Evolutionary conservation across 2,329 filamentous ascomycete species (phyloP).

Genomic region (Pseudogymnoascus sp.): DNA sequence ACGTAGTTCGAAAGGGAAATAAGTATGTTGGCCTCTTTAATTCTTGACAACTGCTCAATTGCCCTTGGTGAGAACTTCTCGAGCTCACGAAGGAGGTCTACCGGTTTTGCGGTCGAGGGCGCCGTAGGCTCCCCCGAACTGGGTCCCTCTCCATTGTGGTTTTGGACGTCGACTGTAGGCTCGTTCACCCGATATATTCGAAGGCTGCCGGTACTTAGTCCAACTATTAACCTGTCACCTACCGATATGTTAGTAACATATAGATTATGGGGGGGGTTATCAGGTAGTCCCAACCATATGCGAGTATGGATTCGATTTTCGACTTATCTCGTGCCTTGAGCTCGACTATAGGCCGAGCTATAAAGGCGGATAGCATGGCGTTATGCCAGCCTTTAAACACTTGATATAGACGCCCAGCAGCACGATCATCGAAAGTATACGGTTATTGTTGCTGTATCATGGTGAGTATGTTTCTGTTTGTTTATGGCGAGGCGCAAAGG

Average conservation of each 20-base stretch:
- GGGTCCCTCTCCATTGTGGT: slow-evolving; percentile 32
- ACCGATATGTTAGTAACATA: neutral
- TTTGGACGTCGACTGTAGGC: slow-evolving; percentile 33
- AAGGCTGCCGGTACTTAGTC: slow-evolving; percentile 80
- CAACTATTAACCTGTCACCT: slow-evolving; percentile 88
- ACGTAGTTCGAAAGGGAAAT: slow-evolving; percentile 86
- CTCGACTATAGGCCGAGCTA: slow-evolving; percentile 92
- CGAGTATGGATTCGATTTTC: slow-evolving; percentile 91
- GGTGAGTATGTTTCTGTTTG: neutral
- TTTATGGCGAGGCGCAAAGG: neutral
- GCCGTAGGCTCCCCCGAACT: slow-evolving; percentile 22
- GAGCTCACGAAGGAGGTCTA: slow-evolving; percentile 81
- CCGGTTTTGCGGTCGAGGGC: slow-evolving; percentile 44
- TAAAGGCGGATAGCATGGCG: slow-evolving; percentile 95
- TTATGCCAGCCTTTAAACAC: slow-evolving; percentile 6
- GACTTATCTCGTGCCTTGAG: slow-evolving; percentile 92
- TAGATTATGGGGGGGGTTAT: neutral
- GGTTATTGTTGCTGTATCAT: neutral
- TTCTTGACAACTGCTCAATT: slow-evolving; percentile 87
- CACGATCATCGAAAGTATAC: neutral
- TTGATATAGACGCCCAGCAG: neutral
- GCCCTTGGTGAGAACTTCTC: slow-evolving; percentile 89
- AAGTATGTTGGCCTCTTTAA: slow-evolving; percentile 89
- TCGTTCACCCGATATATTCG: slow-evolving; percentile 91
- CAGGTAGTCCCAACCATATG: slow-evolving; percentile 57